Evolutionary conservation across 2,329 filamentous ascomycete genomes (phyloP), one percentile per base, ranked within the genome.

Genomic region (Amylocarpus encephaloides): DNA sequence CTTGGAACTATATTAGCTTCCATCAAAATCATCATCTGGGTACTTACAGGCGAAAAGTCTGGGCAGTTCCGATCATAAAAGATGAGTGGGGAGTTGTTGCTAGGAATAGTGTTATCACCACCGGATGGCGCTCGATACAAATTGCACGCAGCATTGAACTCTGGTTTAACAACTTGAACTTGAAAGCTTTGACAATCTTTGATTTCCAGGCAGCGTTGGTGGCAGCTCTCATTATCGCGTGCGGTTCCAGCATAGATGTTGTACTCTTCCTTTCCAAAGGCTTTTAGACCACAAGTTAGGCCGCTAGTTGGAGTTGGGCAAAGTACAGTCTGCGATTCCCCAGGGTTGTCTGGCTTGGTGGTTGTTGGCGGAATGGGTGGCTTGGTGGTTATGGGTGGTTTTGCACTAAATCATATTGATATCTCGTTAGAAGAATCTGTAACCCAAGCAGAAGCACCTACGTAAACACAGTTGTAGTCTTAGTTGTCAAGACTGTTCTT

Each of bases 151-250:
- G 51, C 42, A 11, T 38, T 33, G 1, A 45, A 19, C 19, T 46
- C 45, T 15, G 19, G 53, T 38, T 29, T 32, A 42, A 48, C 46
- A 4, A 46, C 32, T 4, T 44, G 36, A 33, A 47, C 19, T 34
- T 56, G 54, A 43, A 52, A 56, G 34, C 54, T 54, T n/a, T 41
- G 33, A 19, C 54, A 54, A 10, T 47, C 22, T 10, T 34, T 15
- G 15, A 48, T 48, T 3, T 36, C 22, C 35, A 56, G 46, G 34
- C 54, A 56, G 29, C 53, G 33, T 39, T 56, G 50, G 33, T 53
- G 50, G 39, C 53, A 56, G 47, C 48, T n/a, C 49, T 41, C 5
- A 52, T 41, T 5, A 40, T 16, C 6, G 22, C 40, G 34, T 5
- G 29, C 45, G 18, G 45, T 40, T 19, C 51, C 50, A 16, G 52